Conservation (phyloP, 2,329 filamentous ascomycete species). For the Epicoccum nigrum region DNA sequence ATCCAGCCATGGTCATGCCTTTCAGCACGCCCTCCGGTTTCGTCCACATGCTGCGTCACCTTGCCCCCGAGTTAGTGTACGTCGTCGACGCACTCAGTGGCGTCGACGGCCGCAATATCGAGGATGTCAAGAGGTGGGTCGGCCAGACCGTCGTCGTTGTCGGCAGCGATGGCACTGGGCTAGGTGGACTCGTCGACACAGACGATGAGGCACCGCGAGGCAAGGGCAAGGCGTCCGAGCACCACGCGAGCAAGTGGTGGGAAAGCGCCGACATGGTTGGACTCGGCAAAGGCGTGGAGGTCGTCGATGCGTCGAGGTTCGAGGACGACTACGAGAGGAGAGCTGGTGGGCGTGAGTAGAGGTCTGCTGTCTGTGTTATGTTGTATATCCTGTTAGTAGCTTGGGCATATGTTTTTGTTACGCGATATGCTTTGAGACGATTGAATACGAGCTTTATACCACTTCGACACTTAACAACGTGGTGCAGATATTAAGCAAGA, state of each 20-base stretch:
- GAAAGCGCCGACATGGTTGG: constrained; percentile 81
- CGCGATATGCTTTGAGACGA: background rate
- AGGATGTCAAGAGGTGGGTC: constrained; percentile 67
- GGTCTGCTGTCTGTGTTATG: background rate
- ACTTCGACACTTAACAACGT: background rate
- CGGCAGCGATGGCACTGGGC: constrained; percentile 52
- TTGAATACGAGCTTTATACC: background rate
- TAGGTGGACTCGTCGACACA: constrained; percentile 60
- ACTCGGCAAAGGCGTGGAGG: constrained; percentile 82
- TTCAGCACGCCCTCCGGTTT: constrained; percentile 86
- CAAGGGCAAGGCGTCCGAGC: constrained; percentile 38
- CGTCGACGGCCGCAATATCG: constrained; percentile 73
- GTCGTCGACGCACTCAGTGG: constrained; percentile 85
- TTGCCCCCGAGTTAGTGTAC: constrained; percentile 86
- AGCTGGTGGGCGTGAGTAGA: constrained; percentile 65
- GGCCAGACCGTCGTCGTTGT: constrained; percentile 67
- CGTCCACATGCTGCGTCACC: constrained; percentile 82
- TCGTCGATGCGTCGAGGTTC: constrained; percentile 82
- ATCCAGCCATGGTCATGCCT: constrained; percentile 84
- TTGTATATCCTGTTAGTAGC: constrained; percentile 9
- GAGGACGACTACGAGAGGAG: constrained; percentile 87
- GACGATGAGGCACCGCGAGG: constrained; percentile 61
- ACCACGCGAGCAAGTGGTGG: constrained; percentile 68
- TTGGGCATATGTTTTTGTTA: constrained; percentile 17
- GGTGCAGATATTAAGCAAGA: too few relatives aligned